A percentile compares a stretch with the other conserved stretches of the same genome.
These are phyloP conservation scores for Cordyceps pruinosa DNA, from an alignment of 2,329 filamentous ascomycete species.

Conservation along the genomic window DNA sequence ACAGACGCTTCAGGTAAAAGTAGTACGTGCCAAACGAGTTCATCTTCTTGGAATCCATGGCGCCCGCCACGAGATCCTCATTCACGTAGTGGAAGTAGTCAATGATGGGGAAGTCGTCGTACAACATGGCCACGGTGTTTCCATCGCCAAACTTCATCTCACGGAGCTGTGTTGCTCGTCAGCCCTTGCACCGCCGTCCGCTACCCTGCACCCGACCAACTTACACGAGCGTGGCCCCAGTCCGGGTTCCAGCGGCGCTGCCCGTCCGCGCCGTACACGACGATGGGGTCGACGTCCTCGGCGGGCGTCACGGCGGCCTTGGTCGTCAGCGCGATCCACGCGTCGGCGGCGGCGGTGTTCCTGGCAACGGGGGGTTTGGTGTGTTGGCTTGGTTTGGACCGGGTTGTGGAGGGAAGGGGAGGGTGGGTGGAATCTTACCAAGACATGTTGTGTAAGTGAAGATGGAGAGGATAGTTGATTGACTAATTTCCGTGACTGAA, in stretches of 20 bases:
- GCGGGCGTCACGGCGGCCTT: not conserved
- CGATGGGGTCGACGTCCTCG: not conserved
- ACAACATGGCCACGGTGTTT: not conserved
- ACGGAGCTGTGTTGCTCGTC: not conserved
- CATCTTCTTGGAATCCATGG: not conserved
- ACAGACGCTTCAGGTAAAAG: not conserved
- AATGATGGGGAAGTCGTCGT: not conserved
- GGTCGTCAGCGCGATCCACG: not conserved
- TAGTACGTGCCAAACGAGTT: not conserved
- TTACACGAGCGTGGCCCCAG: not conserved
- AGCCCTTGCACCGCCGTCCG: not conserved
- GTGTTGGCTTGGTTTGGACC: not conserved
- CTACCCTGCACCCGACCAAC: not conserved
- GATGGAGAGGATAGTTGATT: not conserved
- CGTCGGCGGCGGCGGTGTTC: not conserved
- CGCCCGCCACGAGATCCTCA: not conserved
- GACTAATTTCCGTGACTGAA: no score
- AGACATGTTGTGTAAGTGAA: not conserved
- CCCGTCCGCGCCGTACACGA: not conserved
- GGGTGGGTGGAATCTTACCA: not conserved
- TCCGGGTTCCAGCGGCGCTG: not conserved
- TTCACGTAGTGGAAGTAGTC: constrained; percentile 1
- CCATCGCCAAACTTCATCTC: not conserved
- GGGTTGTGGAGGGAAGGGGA: not conserved
- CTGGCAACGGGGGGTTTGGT: not conserved